Percentiles rank a stretch among this genome's conserved stretches.
Conservation (phyloP, 768 basidiomycete genomes). For the Cystoderma amianthinum region DNA sequence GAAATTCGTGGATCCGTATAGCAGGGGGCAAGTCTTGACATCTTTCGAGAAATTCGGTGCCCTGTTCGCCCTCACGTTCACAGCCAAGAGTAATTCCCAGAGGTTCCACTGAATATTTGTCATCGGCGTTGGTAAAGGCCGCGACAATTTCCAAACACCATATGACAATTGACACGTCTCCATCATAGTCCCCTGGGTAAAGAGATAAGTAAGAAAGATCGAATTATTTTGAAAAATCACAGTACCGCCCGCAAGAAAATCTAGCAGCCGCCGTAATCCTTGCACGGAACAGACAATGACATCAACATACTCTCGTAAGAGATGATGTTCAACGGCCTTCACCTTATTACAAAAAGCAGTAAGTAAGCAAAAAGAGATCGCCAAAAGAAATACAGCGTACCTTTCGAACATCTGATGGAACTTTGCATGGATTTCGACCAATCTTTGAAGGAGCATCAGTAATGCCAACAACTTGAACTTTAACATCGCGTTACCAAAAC, state of each 20-base stretch:
- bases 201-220: not conserved
- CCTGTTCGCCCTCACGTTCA: constrained; percentile 24
- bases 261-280: constrained; percentile 37
- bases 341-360: constrained; percentile 24
- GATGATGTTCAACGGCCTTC: constrained; percentile 35
- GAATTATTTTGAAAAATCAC: not conserved
- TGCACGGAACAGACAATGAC: constrained; percentile 40
- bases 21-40: constrained; percentile 7
- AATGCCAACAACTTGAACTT: not conserved
- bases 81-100: constrained; percentile 25
- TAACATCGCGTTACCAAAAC: constrained; percentile 31
- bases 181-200: constrained; percentile 49
- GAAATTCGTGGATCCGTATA: constrained; percentile 21
- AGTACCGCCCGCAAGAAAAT: constrained; percentile 47
- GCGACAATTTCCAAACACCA: constrained; percentile 44
- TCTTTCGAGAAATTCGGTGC: constrained; percentile 25
- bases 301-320: constrained; percentile 34
- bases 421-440: constrained; percentile 49
- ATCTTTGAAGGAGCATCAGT: constrained; percentile 23
- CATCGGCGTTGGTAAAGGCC: constrained; percentile 36
- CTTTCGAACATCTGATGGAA: constrained; percentile 50
- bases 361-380: not conserved
- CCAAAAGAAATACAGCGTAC: constrained; percentile 15
- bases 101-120: constrained; percentile 35
- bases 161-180: constrained; percentile 43